phyloP scores from a whole-genome alignment of 1,139 yeast species.

The Candida tetrigidarum region DNA sequence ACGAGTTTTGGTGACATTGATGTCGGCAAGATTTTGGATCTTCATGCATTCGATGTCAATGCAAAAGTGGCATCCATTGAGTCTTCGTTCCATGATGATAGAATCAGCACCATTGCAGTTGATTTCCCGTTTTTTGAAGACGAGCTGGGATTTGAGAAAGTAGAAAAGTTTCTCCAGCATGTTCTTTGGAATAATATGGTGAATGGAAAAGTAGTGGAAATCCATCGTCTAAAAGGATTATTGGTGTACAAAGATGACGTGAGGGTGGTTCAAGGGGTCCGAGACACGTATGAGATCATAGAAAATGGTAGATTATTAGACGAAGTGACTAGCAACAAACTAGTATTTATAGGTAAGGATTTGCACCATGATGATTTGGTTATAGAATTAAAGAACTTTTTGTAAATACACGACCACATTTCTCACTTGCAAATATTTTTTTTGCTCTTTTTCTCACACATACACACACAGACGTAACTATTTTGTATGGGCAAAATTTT shows the following conservation, averaged over 20 bases:
- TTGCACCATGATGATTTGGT: slow-evolving; percentile 38
- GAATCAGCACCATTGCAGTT: slow-evolving; percentile 67
- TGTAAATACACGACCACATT: slow-evolving; percentile 10
- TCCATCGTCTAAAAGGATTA: slow-evolving; percentile 85
- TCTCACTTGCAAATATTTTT: too few relatives aligned
- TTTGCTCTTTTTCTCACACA: too few relatives aligned
- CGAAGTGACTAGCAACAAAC: slow-evolving; percentile 47
- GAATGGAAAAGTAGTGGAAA: slow-evolving; percentile 54
- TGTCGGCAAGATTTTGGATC: slow-evolving; percentile 62
- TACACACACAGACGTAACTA: too few relatives aligned
- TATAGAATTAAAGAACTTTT: slow-evolving; percentile 26
- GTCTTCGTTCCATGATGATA: slow-evolving; percentile 43
- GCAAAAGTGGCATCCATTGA: slow-evolving; percentile 28
- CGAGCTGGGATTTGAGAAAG: slow-evolving; percentile 34
- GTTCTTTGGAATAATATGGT: slow-evolving; percentile 67
- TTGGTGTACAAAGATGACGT: slow-evolving; percentile 45
- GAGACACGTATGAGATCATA: slow-evolving; percentile 86
- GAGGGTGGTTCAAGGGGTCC: slow-evolving; percentile 89
- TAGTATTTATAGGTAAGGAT: slow-evolving; percentile 85
- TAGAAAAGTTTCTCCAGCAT: slow-evolving; percentile 67
- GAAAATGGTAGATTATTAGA: slow-evolving; percentile 50
- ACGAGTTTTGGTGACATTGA: slow-evolving; percentile 77
- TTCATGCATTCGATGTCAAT: slow-evolving; percentile 75
- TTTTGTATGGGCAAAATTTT: slow-evolving; percentile 1
- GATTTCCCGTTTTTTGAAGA: slow-evolving; percentile 50